Evolutionary conservation across 768 basidiomycete genomes (phyloP), one percentile per base, ranked within the genome.

Genomic region (Tulasnella sp.): DNA sequence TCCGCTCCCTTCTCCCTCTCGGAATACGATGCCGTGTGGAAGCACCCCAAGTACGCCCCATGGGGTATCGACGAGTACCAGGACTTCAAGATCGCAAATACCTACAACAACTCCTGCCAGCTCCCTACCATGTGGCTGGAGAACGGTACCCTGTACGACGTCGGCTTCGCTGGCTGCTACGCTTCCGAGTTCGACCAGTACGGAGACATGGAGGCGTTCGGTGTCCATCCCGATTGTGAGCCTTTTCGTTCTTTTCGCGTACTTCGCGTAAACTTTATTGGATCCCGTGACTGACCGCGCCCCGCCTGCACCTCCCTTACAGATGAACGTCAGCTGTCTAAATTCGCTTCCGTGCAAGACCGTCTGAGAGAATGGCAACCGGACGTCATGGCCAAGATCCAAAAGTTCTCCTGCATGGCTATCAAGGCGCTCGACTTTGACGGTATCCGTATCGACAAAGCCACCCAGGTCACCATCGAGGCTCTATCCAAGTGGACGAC

Each of bases 151-250:
- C 86, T 90, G 74, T 86, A 94, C 82, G 85, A 86, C 74, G 86
- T 89, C n/a, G 85, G 91, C 77, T 86, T 87, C 19, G 86, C 88
- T 74, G 96, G 96, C 27, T 98, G 96, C 85, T 87, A 92, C 81
- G 84, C 86, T 19, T 96, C 94, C 24, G 95, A 96, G 81, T 97
- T 97, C 82, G 96, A 98, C 85, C 96, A 97, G 80, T 98, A 93
- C 82, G 96, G 96, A 81, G 96, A 98, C 86, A 95, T 95, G 91
- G 96, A 98, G 85, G 96, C 96, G 81, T 97, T 97, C 84, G 96
- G 96, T 92, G 96, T 98, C 40, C 94, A 95, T 86, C 94, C 93
- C 71, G 93, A 95, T 86, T 96, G 91, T 68, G 39, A 58, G 56
- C 36, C 48, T n/a, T 71, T 81, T 40, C 68, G 4, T 56, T 58